Conservation (phyloP, 1,139 yeast species). For the Geotrichum histeridarum region DNA sequence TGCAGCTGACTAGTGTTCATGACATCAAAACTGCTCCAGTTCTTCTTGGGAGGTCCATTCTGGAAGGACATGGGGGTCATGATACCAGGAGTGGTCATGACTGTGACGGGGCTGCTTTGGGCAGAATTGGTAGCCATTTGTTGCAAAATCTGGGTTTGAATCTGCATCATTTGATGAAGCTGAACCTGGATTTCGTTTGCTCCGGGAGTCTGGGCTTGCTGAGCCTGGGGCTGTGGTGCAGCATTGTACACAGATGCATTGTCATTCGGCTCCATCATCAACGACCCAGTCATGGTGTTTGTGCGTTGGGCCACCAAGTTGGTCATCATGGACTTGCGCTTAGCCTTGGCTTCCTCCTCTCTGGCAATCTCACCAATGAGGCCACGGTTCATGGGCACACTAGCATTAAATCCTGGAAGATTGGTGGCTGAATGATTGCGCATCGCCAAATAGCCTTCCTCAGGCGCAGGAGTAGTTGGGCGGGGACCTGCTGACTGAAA, state of each 20-base stretch:
- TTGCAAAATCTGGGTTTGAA: slow-evolving; percentile 35
- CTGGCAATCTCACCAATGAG: slow-evolving; percentile 40
- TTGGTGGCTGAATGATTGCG: slow-evolving; percentile 21
- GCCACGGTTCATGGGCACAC: slow-evolving; percentile 33
- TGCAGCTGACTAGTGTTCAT: slow-evolving; percentile 16
- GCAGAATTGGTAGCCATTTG: slow-evolving; percentile 25
- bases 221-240: slow-evolving; percentile 3
- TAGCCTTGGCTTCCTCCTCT: slow-evolving; percentile 38
- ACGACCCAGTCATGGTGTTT: not conserved
- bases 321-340: slow-evolving; percentile 28
- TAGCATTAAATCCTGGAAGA: slow-evolving; percentile 27
- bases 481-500: slow-evolving; percentile 14
- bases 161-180: slow-evolving; percentile 36
- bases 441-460: slow-evolving; percentile 20
- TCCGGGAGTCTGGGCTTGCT: too few species aligned
- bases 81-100: slow-evolving; percentile 12
- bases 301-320: slow-evolving; percentile 20
- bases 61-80: slow-evolving; percentile 12
- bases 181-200: slow-evolving; percentile 31
- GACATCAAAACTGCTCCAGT: slow-evolving; percentile 25
- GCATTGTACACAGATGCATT: slow-evolving; percentile 6
- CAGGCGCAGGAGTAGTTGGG: slow-evolving; percentile 13
- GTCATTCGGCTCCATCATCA: slow-evolving; percentile 8
- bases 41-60: slow-evolving; percentile 18
- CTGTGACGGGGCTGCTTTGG: slow-evolving; percentile 11